Conservation (phyloP, 257 asterid species). For the Plantago elongata region DNA sequence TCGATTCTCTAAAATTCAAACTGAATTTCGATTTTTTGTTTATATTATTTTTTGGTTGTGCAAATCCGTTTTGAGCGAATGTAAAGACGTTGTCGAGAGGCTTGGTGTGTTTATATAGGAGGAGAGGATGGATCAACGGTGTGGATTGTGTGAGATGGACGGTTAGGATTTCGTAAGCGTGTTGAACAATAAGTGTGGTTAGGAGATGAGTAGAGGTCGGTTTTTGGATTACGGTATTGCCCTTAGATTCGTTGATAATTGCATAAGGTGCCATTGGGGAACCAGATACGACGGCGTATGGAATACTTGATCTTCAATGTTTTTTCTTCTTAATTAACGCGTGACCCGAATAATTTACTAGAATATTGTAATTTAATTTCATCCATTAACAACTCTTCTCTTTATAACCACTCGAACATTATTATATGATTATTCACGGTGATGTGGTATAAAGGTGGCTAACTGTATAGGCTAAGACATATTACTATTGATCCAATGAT, state of each 20-base stretch:
- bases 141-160: slow-evolving; percentile 9
- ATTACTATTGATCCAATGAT: too few species aligned
- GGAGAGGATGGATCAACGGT: slow-evolving; percentile 12
- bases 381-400: too few species aligned
- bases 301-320: background rate
- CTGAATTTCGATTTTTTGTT: background rate
- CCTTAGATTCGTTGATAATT: slow-evolving; percentile 2
- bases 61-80: too few species aligned
- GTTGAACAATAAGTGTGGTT: slow-evolving; percentile 11
- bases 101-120: slow-evolving; percentile 3
- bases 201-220: slow-evolving; percentile 21
- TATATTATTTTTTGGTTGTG: background rate
- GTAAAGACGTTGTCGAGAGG: background rate
- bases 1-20: background rate
- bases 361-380: too few species aligned
- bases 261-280: slow-evolving; percentile 1
- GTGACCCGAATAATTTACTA: too few species aligned
- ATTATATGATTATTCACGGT: too few species aligned
- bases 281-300: background rate
- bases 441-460: too few species aligned
- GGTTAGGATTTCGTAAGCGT: slow-evolving; percentile 30
- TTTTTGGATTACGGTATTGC: background rate
- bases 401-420: too few species aligned
- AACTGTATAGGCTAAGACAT: too few species aligned
- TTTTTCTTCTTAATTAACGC: too few species aligned